These are phyloP conservation scores for Nepenthes alata DNA, from an alignment of 179 eudicot species.

Conservation along the genomic window DNA sequence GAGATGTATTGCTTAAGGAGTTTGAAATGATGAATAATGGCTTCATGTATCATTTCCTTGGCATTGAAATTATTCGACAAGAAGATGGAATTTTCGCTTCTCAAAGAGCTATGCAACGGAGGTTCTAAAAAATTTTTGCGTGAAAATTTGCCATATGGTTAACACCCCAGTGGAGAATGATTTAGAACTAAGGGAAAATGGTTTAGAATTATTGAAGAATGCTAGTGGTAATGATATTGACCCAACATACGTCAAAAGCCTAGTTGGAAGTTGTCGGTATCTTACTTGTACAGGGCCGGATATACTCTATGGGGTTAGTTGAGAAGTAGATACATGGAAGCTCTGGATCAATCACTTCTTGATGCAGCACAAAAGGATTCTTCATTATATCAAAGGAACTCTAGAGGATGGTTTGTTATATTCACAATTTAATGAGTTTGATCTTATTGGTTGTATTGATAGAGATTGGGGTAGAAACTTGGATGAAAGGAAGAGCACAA, in stretches of 20 bases:
- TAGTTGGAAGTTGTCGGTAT: slow-evolving; percentile 6
- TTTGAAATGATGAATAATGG: slow-evolving; percentile 1
- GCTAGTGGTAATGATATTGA: background rate
- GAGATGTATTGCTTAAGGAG: background rate
- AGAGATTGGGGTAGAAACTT: slow-evolving; percentile 3
- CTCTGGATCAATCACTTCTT: background rate
- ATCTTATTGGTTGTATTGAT: background rate
- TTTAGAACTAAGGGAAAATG: too few species aligned
- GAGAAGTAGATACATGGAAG: slow-evolving; percentile 5
- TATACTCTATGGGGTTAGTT: background rate
- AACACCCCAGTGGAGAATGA: background rate
- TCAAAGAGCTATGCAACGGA: background rate
- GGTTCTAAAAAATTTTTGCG: background rate
- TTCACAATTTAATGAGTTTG: background rate
- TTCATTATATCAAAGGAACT: slow-evolving; percentile 2
- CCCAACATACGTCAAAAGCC: background rate
- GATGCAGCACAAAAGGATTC: slow-evolving; percentile 1
- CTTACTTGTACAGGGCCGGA: slow-evolving; percentile 2
- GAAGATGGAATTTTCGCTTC: background rate
- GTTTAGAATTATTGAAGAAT: background rate
- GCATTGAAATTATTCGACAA: slow-evolving; percentile 1
- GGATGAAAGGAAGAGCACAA: slow-evolving; percentile 1
- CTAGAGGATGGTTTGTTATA: background rate
- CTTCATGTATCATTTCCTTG: slow-evolving; percentile 1
- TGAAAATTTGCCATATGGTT: background rate